Base-by-base conservation (phyloP, 2,329 filamentous ascomycete species). In the Plenodomus lindquistii region DNA sequence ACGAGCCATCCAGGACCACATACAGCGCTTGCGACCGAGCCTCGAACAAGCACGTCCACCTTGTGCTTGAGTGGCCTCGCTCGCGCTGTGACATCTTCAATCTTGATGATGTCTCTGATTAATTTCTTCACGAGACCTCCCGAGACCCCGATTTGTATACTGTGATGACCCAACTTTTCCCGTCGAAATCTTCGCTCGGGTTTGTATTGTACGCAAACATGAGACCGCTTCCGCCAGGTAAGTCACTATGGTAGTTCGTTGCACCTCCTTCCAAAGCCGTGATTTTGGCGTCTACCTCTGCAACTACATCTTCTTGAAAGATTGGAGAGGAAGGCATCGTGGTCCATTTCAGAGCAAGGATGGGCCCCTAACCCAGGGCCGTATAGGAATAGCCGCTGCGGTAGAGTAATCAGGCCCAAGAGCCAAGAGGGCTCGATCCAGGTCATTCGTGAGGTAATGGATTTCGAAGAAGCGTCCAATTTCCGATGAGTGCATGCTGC, bases 391-490 rank as follows among this genome's bases (percentile, higher is more conserved):
- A 86, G 15, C 82, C 83, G 17, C 77, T 75, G 40, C 84, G 81
- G 62, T 86, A 85, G 68, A 85, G 79, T 78, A 85, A 83, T 84
- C 84, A 86, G 39, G 75, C 72, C 78, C 82, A 86, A 31, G 27
- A n/a, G n/a, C n/a, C n/a, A n/a, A 49, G 77, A 81, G 0, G 83
- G 83, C 60, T 86, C 86, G 55, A 86, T 79, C 84, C 84, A 86
- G 3, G 83, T 86, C 82, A 85, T 85, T 42, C 83, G 78, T 1
- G 67, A 67, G n/a, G 72, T 71, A 13, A 68, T 73, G 69, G 85
- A 86, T 6, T 75, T 68, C 2, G 80, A 73, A 1, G 79, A 82
- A 0, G 81, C 78, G 40, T 77, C 69, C 35, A 86, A 77, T 8
- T 71, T 77, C 57, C 85, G 82, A 2, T 69, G 46, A 2, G 67